Percentiles rank a stretch among this genome's conserved stretches.
Evolutionary conservation across 1,284 basidiomycete genomes (phyloP).

Genomic region (Macrocybe sp.): DNA sequence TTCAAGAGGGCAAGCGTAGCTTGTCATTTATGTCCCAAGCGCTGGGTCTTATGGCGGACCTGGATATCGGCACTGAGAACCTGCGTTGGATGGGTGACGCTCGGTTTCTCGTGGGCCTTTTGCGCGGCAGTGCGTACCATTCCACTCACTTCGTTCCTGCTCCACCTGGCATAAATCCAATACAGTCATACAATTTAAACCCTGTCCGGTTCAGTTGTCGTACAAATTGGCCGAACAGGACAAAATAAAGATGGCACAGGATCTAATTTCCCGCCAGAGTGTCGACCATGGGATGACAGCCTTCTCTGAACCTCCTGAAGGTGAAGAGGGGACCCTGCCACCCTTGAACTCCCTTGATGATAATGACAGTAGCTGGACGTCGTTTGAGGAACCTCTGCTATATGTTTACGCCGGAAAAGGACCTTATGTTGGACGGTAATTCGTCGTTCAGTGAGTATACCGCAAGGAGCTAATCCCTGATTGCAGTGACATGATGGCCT

Average conservation of each 20-base stretch:
- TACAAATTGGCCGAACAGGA: constrained; percentile 70
- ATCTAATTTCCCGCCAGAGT: constrained; percentile 28
- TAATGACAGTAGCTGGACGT: constrained; percentile 61
- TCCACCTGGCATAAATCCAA: constrained; percentile 6
- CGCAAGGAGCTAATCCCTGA: not conserved
- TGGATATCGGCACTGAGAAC: constrained; percentile 86
- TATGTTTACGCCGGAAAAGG: constrained; percentile 74
- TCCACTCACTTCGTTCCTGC: not conserved
- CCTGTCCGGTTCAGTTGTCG: constrained; percentile 67
- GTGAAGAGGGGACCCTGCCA: constrained; percentile 29
- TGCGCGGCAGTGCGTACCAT: constrained; percentile 57
- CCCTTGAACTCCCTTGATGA: constrained; percentile 36
- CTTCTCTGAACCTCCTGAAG: constrained; percentile 8
- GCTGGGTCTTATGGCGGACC: constrained; percentile 88
- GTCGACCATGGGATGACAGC: constrained; percentile 12
- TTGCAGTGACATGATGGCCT: constrained; percentile 76
- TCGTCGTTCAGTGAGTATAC: not conserved
- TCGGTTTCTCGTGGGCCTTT: constrained; percentile 82
- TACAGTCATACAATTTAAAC: constrained; percentile 59
- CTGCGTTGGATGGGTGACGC: constrained; percentile 92
- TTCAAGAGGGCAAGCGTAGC: constrained; percentile 60
- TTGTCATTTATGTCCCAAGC: constrained; percentile 89
- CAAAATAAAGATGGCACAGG: constrained; percentile 66
- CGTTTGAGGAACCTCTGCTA: constrained; percentile 63
- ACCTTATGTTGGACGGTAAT: constrained; percentile 63